Percentiles rank a stretch among this genome's conserved stretches.
Evolutionary conservation across 2,329 filamentous ascomycete genomes (phyloP).

Genomic region (Piedraia hortae): DNA sequence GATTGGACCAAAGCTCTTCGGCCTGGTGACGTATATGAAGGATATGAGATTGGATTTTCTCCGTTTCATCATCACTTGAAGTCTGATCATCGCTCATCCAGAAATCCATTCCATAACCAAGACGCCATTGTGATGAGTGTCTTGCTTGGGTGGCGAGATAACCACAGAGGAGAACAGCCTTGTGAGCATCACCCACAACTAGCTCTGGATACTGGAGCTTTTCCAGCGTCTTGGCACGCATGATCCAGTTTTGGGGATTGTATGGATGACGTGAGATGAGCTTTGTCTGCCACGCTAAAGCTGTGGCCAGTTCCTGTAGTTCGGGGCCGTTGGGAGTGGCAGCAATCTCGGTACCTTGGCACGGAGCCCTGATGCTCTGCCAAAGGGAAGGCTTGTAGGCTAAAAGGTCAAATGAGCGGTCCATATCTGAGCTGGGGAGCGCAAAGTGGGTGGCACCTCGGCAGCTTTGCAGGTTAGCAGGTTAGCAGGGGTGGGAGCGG

Average conservation of each 20-base stretch:
- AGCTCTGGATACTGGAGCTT: slow-evolving; percentile 8
- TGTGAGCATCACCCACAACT: slow-evolving; percentile 8
- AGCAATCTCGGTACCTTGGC: too few species aligned
- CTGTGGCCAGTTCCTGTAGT: not conserved
- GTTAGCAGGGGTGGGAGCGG: too few species aligned
- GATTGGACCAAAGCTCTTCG: slow-evolving; percentile 2
- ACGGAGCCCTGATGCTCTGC: too few species aligned
- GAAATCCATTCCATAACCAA: slow-evolving; percentile 8
- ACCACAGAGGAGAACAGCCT: slow-evolving; percentile 6
- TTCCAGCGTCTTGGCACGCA: slow-evolving; percentile 4
- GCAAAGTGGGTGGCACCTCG: too few species aligned
- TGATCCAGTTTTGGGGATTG: slow-evolving; percentile 7
- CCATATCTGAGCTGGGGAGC: too few species aligned
- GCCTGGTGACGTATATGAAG: slow-evolving; percentile 1
- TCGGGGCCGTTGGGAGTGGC: too few species aligned
- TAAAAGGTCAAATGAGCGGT: too few species aligned
- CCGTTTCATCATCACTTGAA: slow-evolving; percentile 1
- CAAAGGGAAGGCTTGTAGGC: too few species aligned
- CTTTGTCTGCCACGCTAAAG: slow-evolving; percentile 2
- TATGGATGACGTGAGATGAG: slow-evolving; percentile 6
- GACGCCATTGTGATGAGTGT: slow-evolving; percentile 1
- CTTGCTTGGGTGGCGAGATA: too few species aligned
- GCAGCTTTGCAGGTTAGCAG: too few species aligned
- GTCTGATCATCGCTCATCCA: slow-evolving; percentile 8
- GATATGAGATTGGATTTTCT: slow-evolving; percentile 1